Base-by-base conservation (phyloP, 495 filamentous ascomycete genomes). In the Pseudomonodictys pantanalensis region DNA sequence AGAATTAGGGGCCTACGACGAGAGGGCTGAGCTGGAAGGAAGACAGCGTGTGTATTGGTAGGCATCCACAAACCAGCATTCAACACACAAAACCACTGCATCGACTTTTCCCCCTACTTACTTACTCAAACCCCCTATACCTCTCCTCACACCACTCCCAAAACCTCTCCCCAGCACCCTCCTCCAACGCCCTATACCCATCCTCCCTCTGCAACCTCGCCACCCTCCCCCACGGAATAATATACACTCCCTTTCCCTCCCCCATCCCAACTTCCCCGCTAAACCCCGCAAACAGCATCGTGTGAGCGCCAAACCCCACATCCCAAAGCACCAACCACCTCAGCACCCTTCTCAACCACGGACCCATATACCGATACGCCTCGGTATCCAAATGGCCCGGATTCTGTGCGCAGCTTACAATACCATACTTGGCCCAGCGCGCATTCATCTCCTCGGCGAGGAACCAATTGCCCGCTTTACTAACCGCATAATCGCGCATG, bases 131-230 rank as follows among this genome's bases (percentile, higher is more conserved):
- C n/a, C n/a, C n/a, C n/a, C n/a, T n/a, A n/a, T n/a, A 12, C 20
- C 43, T 54, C 51, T 54, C 51, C n/a, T 54, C 51, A 35, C 51
- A 54, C 51, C 51, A 54, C 9, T 54, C 32, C 51, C 51, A 54
- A n/a, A 54, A 42, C 32, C 43, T 1, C 35, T 42, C 43, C 22
- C 17, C 51, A 1, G 41, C 43, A 11, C 51, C 51, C 22, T 54
- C 32, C 9, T 42, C 17, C 15, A 54, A 42, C 20, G 32, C 51
- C 18, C n/a, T 41, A 24, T 41, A 42, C 15, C 41, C 6, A 42
- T 54, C 51, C 51, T 6, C 23, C 32, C 51, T n/a, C 35, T 32
- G 43, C 9, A 42, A 42, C 5, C 33, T 32, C 30, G 23, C 1
- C 9, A 54, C 43, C n/a, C 20, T 18, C 8, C 51, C 51, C 8